Evolutionary conservation across 2,329 filamentous ascomycete species (phyloP).

Genomic region (Claviceps quebecensis): DNA sequence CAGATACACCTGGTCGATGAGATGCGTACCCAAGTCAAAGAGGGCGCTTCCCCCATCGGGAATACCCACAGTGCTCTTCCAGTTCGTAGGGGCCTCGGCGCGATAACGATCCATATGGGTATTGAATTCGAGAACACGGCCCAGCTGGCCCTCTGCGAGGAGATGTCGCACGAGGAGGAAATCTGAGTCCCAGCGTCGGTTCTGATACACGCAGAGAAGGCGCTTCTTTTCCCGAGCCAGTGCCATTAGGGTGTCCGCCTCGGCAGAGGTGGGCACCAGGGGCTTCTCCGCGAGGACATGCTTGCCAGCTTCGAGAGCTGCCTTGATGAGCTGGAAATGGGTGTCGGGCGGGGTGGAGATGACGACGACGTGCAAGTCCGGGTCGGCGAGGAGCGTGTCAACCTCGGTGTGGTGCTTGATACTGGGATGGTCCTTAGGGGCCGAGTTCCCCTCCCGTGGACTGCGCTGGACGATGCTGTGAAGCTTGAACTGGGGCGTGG

Average conservation of each 20-base stretch:
- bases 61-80: constrained; percentile 52
- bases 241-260: constrained; percentile 49
- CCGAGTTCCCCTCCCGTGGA: constrained; percentile 50
- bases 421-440: constrained; percentile 51
- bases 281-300: constrained; percentile 75
- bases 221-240: constrained; percentile 37
- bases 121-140: constrained; percentile 63
- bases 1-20: constrained; percentile 60
- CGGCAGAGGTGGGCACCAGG: constrained; percentile 56
- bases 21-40: constrained; percentile 63
- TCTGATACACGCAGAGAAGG: constrained; percentile 57
- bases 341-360: constrained; percentile 58
- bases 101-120: constrained; percentile 70
- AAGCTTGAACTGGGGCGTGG: constrained; percentile 49
- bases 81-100: constrained; percentile 41
- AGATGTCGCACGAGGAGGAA: constrained; percentile 56
- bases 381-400: constrained; percentile 50
- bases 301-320: constrained; percentile 55
- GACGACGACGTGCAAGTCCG: constrained; percentile 53
- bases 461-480: constrained; percentile 64
- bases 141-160: constrained; percentile 43
- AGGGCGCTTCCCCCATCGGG: constrained; percentile 50
- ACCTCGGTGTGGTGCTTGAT: constrained; percentile 50
- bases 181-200: constrained; percentile 66
- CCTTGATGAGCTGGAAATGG: constrained; percentile 52